Evolutionary conservation across 1,139 yeast genomes (phyloP).

Genomic region (Debaryomyces sp.): DNA sequence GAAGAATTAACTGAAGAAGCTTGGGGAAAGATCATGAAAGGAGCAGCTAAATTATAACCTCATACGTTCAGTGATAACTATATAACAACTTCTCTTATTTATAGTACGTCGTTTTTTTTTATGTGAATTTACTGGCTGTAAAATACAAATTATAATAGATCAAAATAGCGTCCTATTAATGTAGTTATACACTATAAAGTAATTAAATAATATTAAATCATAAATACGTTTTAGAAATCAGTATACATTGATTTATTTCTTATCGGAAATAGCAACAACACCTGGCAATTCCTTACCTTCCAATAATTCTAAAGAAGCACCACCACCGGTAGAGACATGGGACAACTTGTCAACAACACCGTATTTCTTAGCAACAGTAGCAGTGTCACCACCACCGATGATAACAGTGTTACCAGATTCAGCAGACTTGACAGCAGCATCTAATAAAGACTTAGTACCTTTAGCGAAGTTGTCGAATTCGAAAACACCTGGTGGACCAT

Average conservation of each 20-base stretch:
- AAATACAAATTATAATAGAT: neutral
- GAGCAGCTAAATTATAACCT: conserved; percentile 40
- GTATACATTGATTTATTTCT: conserved; percentile 31
- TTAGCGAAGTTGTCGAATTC: conserved; percentile 88
- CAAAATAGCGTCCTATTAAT: neutral
- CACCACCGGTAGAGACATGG: conserved; percentile 99
- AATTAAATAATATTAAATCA: conserved; percentile 3
- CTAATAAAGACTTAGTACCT: conserved; percentile 89
- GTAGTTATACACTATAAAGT: neutral
- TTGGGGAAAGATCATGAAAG: conserved; percentile 57
- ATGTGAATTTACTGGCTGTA: neutral
- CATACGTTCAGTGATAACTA: neutral
- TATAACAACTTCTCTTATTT: neutral
- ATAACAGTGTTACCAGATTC: conserved; percentile 90
- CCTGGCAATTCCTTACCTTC: conserved; percentile 99
- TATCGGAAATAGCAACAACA: conserved; percentile 84
- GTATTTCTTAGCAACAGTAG: conserved; percentile 96
- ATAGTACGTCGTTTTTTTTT: neutral
- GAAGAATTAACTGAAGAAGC: conserved; percentile 57
- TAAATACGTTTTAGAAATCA: neutral
- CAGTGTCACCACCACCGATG: conserved; percentile 99
- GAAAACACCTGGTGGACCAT: conserved; percentile 99
- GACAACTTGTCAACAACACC: conserved; percentile 94
- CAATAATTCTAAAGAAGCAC: conserved; percentile 95
- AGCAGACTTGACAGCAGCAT: conserved; percentile 83